phyloP scores from a whole-genome alignment of 2,329 filamentous ascomycete genomes.

The Emydomyces testavorans region DNA sequence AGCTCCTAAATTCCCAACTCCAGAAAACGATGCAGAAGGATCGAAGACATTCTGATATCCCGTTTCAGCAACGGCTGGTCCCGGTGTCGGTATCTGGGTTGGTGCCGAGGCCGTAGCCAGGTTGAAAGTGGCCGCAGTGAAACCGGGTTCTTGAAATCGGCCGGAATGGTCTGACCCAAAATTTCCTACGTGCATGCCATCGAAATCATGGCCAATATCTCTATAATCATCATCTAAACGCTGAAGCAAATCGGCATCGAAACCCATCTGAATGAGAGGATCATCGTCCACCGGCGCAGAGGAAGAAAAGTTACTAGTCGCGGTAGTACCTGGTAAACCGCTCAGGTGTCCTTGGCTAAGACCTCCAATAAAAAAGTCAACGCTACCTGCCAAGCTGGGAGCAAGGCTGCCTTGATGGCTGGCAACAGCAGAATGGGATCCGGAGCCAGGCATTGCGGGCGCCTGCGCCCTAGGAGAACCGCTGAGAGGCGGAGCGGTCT shows the following conservation, averaged over 20 bases:
- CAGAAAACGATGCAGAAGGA: neutral
- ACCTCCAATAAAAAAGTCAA: constrained; percentile 20
- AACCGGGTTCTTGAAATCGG: neutral
- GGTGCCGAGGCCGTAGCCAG: neutral
- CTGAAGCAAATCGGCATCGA: constrained; percentile 31
- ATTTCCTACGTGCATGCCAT: constrained; percentile 21
- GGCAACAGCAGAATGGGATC: constrained; percentile 27
- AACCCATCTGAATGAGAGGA: constrained; percentile 30
- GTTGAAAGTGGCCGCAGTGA: neutral
- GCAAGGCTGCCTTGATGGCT: constrained; percentile 24
- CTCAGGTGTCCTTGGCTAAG: neutral
- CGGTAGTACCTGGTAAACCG: constrained; percentile 11
- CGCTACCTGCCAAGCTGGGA: constrained; percentile 25
- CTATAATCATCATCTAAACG: constrained; percentile 27
- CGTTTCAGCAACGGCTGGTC: neutral
- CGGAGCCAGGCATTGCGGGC: constrained; percentile 20
- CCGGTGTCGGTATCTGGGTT: neutral
- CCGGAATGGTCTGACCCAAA: constrained; percentile 5
- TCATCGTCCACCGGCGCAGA: constrained; percentile 26
- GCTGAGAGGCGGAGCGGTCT: constrained; percentile 18
- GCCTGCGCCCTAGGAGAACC: constrained; percentile 22
- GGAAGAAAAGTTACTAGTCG: constrained; percentile 19
- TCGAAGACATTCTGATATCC: constrained; percentile 6
- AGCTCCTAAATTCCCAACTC: constrained; percentile 7
- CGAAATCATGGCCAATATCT: constrained; percentile 26